Evolutionary conservation across 2,329 filamentous ascomycete genomes (phyloP).

Genomic region (Monosporascus sp.): DNA sequence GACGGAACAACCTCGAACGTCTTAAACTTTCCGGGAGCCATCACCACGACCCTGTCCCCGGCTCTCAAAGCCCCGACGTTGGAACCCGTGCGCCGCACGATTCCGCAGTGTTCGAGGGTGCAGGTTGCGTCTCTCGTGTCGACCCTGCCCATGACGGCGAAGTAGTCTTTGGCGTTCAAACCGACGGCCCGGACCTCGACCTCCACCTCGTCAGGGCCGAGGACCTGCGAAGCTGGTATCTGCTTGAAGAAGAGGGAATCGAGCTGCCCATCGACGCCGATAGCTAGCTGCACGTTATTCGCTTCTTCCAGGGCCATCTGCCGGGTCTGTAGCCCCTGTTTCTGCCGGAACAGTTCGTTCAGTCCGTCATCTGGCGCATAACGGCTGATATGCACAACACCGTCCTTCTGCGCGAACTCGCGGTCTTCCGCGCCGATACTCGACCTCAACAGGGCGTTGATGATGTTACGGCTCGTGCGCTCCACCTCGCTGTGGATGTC

Average conservation of each 20-base stretch:
- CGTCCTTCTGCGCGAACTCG: conserved; percentile 6
- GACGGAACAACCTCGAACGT: background rate
- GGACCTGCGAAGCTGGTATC: background rate
- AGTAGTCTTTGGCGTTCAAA: conserved; percentile 11
- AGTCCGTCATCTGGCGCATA: conserved; percentile 9
- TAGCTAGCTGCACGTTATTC: conserved; percentile 1
- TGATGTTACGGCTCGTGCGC: conserved; percentile 1
- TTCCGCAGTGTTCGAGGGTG: conserved; percentile 2
- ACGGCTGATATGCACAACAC: conserved; percentile 8
- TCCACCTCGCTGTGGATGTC: background rate
- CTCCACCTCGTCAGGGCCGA: background rate
- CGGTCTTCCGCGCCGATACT: background rate
- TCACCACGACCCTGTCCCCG: conserved; percentile 3
- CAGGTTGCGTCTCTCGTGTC: conserved; percentile 8
- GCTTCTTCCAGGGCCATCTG: background rate
- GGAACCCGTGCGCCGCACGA: background rate
- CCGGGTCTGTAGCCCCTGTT: conserved; percentile 1
- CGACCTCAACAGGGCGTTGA: conserved; percentile 3
- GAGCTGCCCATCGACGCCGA: conserved; percentile 4
- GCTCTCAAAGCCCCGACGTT: background rate
- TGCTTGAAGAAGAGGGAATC: conserved; percentile 9
- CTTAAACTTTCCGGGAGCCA: conserved; percentile 4
- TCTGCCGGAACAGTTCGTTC: conserved; percentile 4
- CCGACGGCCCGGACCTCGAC: conserved; percentile 7
- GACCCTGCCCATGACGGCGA: conserved; percentile 6